These are phyloP conservation scores for Phlyctochytrium bullatum DNA, from an alignment of 192 early-diverging fungal genomes.

Conservation along the genomic window DNA sequence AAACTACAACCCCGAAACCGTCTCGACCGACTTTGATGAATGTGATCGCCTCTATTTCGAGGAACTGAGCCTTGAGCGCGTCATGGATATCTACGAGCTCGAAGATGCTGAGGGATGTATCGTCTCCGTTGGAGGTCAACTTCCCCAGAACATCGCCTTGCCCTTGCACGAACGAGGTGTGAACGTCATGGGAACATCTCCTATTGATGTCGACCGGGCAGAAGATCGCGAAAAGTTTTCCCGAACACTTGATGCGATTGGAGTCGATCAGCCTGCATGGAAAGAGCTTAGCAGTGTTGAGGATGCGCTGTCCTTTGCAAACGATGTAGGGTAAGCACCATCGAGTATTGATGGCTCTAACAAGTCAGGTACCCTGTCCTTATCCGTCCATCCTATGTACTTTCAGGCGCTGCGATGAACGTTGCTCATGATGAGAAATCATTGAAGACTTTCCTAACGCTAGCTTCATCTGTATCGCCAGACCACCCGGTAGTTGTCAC, in stretches of 20 bases:
- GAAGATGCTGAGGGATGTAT: slow-evolving; percentile 82
- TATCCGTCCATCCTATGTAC: slow-evolving; percentile 92
- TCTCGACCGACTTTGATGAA: slow-evolving; percentile 98
- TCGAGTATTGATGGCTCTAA: background rate
- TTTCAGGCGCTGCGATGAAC: slow-evolving; percentile 98
- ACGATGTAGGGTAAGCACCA: slow-evolving; percentile 11
- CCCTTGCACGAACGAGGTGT: slow-evolving; percentile 69
- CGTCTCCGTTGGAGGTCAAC: slow-evolving; percentile 91
- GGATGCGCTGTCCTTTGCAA: slow-evolving; percentile 76
- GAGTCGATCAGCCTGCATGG: slow-evolving; percentile 96
- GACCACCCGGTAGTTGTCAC: slow-evolving; percentile 96
- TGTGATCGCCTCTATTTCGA: slow-evolving; percentile 99
- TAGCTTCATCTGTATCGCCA: slow-evolving; percentile 85
- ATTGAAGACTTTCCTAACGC: slow-evolving; percentile 68
- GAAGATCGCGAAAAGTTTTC: slow-evolving; percentile 98
- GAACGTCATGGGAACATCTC: slow-evolving; percentile 88
- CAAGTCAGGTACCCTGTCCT: slow-evolving; percentile 81
- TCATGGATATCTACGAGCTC: slow-evolving; percentile 91
- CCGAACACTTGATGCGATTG: slow-evolving; percentile 83
- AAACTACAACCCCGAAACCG: slow-evolving; percentile 99
- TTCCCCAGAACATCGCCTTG: slow-evolving; percentile 96
- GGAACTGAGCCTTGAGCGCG: slow-evolving; percentile 89
- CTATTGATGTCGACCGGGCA: slow-evolving; percentile 87
- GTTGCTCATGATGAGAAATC: slow-evolving; percentile 78
- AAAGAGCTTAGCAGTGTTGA: slow-evolving; percentile 83